These are phyloP conservation scores for Yamadazyma tumulicola DNA, from an alignment of 805 yeast genomes.

Conservation along the genomic window DNA sequence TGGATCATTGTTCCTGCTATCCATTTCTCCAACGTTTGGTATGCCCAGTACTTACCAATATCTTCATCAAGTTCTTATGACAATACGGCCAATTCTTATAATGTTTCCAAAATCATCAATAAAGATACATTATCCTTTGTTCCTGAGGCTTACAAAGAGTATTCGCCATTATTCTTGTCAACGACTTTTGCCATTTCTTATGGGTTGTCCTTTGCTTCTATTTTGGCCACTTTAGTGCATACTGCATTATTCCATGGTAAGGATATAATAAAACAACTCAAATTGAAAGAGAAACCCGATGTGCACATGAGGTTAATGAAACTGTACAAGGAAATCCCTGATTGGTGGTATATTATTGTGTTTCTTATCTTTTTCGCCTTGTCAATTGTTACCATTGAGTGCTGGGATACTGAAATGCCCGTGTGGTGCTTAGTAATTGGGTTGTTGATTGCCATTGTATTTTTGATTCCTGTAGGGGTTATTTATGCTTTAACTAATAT, in stretches of 20 bases:
- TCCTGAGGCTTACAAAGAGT: constrained; percentile 45
- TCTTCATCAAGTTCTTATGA: constrained; percentile 45
- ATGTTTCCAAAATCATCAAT: constrained; percentile 48
- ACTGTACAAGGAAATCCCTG: constrained; percentile 35
- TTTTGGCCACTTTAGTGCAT: constrained; percentile 58
- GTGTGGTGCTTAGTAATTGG: constrained; percentile 40
- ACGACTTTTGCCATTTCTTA: constrained; percentile 58
- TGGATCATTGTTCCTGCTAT: constrained; percentile 52
- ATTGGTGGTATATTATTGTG: constrained; percentile 37
- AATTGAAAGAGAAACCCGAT: constrained; percentile 15
- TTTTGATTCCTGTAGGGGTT: constrained; percentile 39
- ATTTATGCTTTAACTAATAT: constrained; percentile 29
- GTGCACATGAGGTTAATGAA: constrained; percentile 57
- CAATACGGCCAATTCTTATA: constrained; percentile 46
- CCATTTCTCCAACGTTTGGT: constrained; percentile 56
- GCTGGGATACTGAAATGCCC: constrained; percentile 42
- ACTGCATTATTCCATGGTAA: constrained; percentile 54
- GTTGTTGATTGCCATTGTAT: constrained; percentile 34
- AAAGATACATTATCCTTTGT: constrained; percentile 35
- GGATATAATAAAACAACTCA: constrained; percentile 39
- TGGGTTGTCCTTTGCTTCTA: constrained; percentile 57
- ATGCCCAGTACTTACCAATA: constrained; percentile 57
- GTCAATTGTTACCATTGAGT: constrained; percentile 35
- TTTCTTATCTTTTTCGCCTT: constrained; percentile 22
- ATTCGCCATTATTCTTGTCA: constrained; percentile 63